Evolutionary conservation across 179 eudicot species (phyloP).

Genomic region (Carnegiea gigantea): DNA sequence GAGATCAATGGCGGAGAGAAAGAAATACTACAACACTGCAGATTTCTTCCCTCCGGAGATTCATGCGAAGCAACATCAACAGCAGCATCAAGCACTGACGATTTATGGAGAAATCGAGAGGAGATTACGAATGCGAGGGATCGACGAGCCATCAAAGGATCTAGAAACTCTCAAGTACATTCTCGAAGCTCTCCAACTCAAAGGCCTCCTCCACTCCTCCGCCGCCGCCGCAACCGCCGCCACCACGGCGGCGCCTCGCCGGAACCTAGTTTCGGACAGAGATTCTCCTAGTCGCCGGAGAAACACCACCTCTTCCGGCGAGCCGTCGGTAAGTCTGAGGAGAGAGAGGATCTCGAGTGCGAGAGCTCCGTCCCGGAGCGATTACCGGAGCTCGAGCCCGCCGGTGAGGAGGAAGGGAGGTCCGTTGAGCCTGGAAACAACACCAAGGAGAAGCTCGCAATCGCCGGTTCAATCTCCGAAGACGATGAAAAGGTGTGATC

Average conservation of each 20-base stretch:
- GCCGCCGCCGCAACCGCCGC: not conserved
- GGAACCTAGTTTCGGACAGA: slow-evolving; percentile 37
- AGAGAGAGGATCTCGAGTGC: slow-evolving; percentile 26
- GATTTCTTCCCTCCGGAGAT: slow-evolving; percentile 60
- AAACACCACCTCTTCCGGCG: slow-evolving; percentile 23
- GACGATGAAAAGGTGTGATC: slow-evolving; percentile 41
- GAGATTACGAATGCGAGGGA: slow-evolving; percentile 69
- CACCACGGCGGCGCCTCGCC: not conserved
- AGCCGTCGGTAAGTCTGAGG: slow-evolving; percentile 43
- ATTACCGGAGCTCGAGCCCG: slow-evolving; percentile 45
- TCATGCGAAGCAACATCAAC: slow-evolving; percentile 22
- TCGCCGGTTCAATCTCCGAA: slow-evolving; percentile 67
- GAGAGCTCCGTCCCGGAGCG: slow-evolving; percentile 40
- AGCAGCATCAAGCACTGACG: slow-evolving; percentile 37
- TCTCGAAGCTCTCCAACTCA: slow-evolving; percentile 85
- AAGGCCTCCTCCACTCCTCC: slow-evolving; percentile 74
- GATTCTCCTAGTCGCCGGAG: slow-evolving; percentile 51
- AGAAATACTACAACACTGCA: slow-evolving; percentile 56
- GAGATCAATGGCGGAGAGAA: slow-evolving; percentile 43
- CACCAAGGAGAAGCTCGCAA: slow-evolving; percentile 36
- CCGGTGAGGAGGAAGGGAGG: slow-evolving; percentile 44
- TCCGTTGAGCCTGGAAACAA: slow-evolving; percentile 48
- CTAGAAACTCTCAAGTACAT: slow-evolving; percentile 77
- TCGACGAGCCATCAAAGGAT: slow-evolving; percentile 77
- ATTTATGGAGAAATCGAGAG: slow-evolving; percentile 65